These are phyloP conservation scores for Dorcoceras hygrometricum DNA, from an alignment of 257 asterid species.

Conservation along the genomic window DNA sequence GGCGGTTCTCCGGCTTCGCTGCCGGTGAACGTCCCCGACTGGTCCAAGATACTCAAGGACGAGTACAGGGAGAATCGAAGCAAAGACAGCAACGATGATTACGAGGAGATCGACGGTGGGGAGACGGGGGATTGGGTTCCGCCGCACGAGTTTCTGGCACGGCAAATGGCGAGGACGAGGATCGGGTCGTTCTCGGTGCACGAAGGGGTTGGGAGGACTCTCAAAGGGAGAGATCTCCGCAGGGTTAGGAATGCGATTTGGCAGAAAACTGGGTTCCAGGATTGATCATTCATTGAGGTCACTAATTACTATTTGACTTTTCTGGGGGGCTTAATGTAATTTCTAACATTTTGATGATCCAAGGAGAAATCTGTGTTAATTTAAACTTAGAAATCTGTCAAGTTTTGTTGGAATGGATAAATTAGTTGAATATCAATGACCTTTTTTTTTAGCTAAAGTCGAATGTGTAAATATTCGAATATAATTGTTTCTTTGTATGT, in stretches of 20 bases:
- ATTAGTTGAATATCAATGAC: not conserved
- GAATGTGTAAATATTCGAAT: no score
- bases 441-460: no score
- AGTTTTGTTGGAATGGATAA: not conserved
- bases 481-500: no score
- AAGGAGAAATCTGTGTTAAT: not conserved
- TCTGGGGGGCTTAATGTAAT: not conserved
- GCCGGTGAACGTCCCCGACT: slow-evolving; percentile 95
- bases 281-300: slow-evolving; percentile 31
- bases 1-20: slow-evolving; percentile 53
- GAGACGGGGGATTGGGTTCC: slow-evolving; percentile 60
- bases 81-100: slow-evolving; percentile 38
- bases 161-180: slow-evolving; percentile 51
- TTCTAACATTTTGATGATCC: not conserved
- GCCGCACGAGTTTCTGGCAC: slow-evolving; percentile 75
- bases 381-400: not conserved
- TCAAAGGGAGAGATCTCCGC: slow-evolving; percentile 94
- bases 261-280: slow-evolving; percentile 93
- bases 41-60: slow-evolving; percentile 89
- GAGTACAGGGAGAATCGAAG: slow-evolving; percentile 64
- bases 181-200: slow-evolving; percentile 83
- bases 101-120: slow-evolving; percentile 32
- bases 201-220: slow-evolving; percentile 92
- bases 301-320: no score
- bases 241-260: slow-evolving; percentile 96